phyloP scores from a whole-genome alignment of 345 rosid genomes.

The Salix udensis region DNA sequence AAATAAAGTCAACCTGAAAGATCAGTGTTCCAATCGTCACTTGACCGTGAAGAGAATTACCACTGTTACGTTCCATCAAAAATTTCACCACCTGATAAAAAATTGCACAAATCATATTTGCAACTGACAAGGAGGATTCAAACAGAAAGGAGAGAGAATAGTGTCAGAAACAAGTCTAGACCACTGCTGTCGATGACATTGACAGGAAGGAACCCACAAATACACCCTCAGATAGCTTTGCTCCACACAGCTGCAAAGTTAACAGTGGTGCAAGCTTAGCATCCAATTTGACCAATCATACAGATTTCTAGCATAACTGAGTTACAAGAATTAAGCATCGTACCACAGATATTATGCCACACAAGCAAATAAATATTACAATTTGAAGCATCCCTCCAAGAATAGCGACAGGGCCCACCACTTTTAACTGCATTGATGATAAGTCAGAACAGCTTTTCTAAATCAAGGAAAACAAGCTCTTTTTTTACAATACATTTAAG shows the following conservation, averaged over 20 bases:
- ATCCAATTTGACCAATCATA: slow-evolving; percentile 15
- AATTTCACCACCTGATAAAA: slow-evolving; percentile 80
- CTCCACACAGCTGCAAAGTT: slow-evolving; percentile 83
- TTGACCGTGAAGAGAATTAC: slow-evolving; percentile 87
- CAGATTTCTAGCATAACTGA: slow-evolving; percentile 9
- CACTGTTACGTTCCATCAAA: slow-evolving; percentile 70
- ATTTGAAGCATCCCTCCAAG: slow-evolving; percentile 93
- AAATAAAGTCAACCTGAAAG: slow-evolving; percentile 62
- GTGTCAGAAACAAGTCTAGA: slow-evolving; percentile 21
- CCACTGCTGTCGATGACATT: slow-evolving; percentile 99
- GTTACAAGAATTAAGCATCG: slow-evolving; percentile 8
- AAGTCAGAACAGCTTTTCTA: slow-evolving; percentile 21
- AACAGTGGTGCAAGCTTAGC: slow-evolving; percentile 18
- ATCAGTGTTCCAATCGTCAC: slow-evolving; percentile 94
- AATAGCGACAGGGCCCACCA: slow-evolving; percentile 93
- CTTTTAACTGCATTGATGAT: slow-evolving; percentile 66
- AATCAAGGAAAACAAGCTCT: background rate
- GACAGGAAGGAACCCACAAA: slow-evolving; percentile 93
- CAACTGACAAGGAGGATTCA: slow-evolving; percentile 6
- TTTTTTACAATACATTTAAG: background rate
- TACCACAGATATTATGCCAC: slow-evolving; percentile 77
- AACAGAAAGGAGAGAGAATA: slow-evolving; percentile 6
- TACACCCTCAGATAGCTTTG: slow-evolving; percentile 87
- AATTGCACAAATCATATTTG: slow-evolving; percentile 11
- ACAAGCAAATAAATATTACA: slow-evolving; percentile 67